Evolutionary conservation across 2,329 filamentous ascomycete genomes (phyloP), one percentile per base, ranked within the genome.

Genomic region (Eutypella sp.): DNA sequence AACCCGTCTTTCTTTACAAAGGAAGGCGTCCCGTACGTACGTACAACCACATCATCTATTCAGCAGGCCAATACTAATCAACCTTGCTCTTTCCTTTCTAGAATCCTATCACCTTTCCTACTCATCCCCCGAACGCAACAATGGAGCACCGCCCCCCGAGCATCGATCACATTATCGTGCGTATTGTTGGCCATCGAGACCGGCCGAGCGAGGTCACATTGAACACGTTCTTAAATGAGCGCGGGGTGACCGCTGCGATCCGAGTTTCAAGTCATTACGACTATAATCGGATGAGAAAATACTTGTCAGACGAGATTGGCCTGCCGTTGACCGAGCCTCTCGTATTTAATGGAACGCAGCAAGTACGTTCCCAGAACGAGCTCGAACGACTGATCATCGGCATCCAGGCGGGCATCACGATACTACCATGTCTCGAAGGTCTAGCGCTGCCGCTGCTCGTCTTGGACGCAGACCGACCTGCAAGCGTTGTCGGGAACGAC

Each of bases 251-350:
- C 29, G 34, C 34, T 15, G 13, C 3, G 7, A 19, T 44, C n/a
- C 34, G 34, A 44, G n/a, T 25, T 24, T 44, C 23, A 36, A 44
- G 34, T 4, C 10, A 44, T 24, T 44, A 44, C n/a, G 34, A 44
- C 20, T 44, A 44, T 16, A 15, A 27, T 15, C 7, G 10, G 9
- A 44, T 44, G 1, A 39, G 18, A 25, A 13, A 44, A 11, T 27
- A 27, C 18, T 39, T 44, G n/a, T 13, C n/a, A 31, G 15, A 15
- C 22, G 19, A 39, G 1, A 44, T 39, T 24, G 9, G 8, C 34
- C 18, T 44, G n/a, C 9, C 13, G 16, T 25, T 7, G 31, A 39
- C 42, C 22, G 23, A 44, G 23, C 23, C 3, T 39, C 16, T 44
- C 42, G 42, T 44, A 31, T 38, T 44, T 22, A 22, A 24, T 10